Evolutionary conservation across 371 early-diverging fungal genomes (phyloP), one percentile per base, ranked within the genome.

Genomic region (Batrachochytrium dendrobatidis): DNA sequence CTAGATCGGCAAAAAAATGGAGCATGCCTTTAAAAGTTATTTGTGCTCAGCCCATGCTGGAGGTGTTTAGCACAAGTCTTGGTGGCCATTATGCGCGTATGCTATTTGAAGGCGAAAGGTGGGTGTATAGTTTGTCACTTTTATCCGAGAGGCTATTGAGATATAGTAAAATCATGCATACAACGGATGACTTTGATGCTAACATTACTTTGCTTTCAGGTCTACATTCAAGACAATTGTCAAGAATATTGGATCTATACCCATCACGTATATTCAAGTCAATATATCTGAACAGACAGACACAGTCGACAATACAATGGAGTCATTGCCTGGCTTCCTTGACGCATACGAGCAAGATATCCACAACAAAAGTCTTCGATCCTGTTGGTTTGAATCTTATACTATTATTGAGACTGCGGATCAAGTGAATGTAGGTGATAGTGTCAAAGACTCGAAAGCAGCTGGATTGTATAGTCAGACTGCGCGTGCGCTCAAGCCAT

Each of bases 31-130:
- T 87, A 12, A 66, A 69, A 17, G 87, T 89, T 6, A 83, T 90
- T 53, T 79, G 81, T 3, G 72, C 75, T 22, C 87, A 85, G 54
- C 88, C 91, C 0, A 59, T 86, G 25, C 46, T 90, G 18, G 62
- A 72, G 55, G 57, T 68, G 44, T 77, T 83, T 20, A 80, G 78
- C 48, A 71, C 74, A 1, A 79, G 82, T 0, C 82, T 81, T 2
- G 60, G 84, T 1, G 65, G 77, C 26, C 85, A 86, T 51, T 78
- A 81, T 32, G 86, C 90, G 7, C 70, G 86, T 7, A 88, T 87
- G 87, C 67, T 90, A 15, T 90, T 81, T 64, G 89, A 89, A 63
- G 91, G 89, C 34, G 91, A 90, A 72, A 71, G 72, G 86, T 87
- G 70, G 31, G 74, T 58, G n/a, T 17, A 15, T 4, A 29, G 20